Base-by-base conservation (phyloP, 148 eudicot species). In the Persicaria tinctoria region DNA sequence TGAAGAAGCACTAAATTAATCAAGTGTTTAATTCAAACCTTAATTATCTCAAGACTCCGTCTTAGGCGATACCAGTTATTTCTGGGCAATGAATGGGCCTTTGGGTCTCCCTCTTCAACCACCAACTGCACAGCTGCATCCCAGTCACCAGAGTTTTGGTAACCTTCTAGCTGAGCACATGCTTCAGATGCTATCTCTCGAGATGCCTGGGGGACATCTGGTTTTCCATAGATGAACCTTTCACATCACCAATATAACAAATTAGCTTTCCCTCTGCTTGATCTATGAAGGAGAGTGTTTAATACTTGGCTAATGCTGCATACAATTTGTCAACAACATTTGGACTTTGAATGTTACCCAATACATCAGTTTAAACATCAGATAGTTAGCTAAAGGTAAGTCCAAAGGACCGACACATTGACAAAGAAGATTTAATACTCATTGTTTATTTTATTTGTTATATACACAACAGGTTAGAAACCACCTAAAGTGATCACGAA, bases 221-320 rank as follows among this genome's bases (percentile, higher is more conserved):
- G 98, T 78, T 91, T 94, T 77, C 98, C 98, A 78, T 94, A 94
- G 53, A 91, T 82, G 81, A 87, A 94, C 98, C 98, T 94, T 12
- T 38, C 70, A 57, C 63, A 66, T 66, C 18, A 66, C 70, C 17
- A 14, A 66, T 66, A 44, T 12, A 66, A 66, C 8, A 44, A 66
- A n/a, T 66, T 41, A 66, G 70, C 8, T 38, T 27, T 27, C 46
- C 46, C 27, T 4, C 41, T 50, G 44, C 32, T 63, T 63, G 14
- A 63, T 32, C 68, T 63, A 27, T 10, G n/a, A 63, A 63, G 68
- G n/a, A 63, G 16, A 9, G 68, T 63, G 6, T 66, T 41, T 6
- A 38, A 66, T 38, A 66, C 47, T 66, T 8, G 18, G 32, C 63
- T 57, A 57, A n/a, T 3, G 18, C 17, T 57, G 63, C 32, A 57